Percentiles rank a stretch among this genome's conserved stretches.
These are phyloP conservation scores for Paraphysoderma sedebokerense DNA, from an alignment of 371 early-diverging fungal genomes.

Conservation along the genomic window DNA sequence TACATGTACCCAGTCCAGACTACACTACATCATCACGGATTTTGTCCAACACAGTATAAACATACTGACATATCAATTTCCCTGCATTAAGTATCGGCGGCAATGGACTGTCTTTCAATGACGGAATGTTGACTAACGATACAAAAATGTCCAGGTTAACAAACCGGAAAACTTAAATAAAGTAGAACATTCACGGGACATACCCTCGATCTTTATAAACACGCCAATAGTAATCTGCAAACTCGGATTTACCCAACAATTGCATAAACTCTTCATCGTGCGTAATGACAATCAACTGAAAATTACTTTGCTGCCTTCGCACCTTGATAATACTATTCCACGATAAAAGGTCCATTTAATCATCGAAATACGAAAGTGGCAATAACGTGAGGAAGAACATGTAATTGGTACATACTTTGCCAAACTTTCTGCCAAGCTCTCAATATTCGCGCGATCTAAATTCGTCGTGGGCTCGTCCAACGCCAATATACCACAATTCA, in stretches of 20 bases:
- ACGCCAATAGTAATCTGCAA: constrained; percentile 66
- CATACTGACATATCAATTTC: too few relatives aligned
- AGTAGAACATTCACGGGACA: too few relatives aligned
- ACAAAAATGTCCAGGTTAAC: too few relatives aligned
- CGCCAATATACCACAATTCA: constrained; percentile 91
- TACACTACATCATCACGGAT: too few relatives aligned
- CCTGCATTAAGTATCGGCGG: too few relatives aligned
- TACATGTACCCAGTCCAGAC: too few relatives aligned
- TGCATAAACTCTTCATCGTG: constrained; percentile 98
- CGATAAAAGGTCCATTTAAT: background rate
- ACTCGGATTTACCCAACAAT: constrained; percentile 54
- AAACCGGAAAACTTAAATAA: too few relatives aligned
- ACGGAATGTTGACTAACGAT: too few relatives aligned
- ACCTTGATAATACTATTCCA: constrained; percentile 45
- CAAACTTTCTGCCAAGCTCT: constrained; percentile 75
- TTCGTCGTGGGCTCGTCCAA: constrained; percentile 99
- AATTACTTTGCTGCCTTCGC: constrained; percentile 67
- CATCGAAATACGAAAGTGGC: background rate
- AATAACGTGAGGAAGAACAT: too few relatives aligned
- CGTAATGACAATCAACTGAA: constrained; percentile 98
- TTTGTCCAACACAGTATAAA: too few relatives aligned
- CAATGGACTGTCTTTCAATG: too few relatives aligned
- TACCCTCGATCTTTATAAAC: constrained; percentile 74
- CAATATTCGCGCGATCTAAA: constrained; percentile 87
- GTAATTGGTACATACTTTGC: constrained; percentile 43